Conservation (phyloP, 805 yeast genomes). For the Ogataea minuta region DNA sequence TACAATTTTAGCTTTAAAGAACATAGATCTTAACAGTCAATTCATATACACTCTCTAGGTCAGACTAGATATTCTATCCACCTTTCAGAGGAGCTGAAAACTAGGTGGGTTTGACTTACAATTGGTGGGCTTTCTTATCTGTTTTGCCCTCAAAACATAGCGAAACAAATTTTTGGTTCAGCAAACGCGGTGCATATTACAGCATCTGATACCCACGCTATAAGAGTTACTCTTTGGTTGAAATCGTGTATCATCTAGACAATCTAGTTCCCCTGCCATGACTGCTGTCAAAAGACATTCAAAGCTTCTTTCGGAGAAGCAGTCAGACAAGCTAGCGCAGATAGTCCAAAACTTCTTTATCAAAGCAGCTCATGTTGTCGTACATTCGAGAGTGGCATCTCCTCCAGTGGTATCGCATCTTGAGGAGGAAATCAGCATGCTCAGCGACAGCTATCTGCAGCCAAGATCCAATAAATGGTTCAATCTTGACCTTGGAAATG, state of each 20-base stretch:
- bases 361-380: slow-evolving; percentile 57
- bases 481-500: slow-evolving; percentile 46
- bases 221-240: too few relatives aligned
- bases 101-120: slow-evolving; percentile 1
- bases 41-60: neutral
- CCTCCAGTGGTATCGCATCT: slow-evolving; percentile 19
- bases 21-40: neutral
- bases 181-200: neutral
- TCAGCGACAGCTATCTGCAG: slow-evolving; percentile 6
- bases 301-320: slow-evolving; percentile 28
- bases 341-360: slow-evolving; percentile 56
- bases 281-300: slow-evolving; percentile 17
- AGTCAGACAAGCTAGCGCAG: slow-evolving; percentile 34
- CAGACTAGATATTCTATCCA: too few relatives aligned
- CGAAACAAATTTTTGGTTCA: slow-evolving; percentile 1
- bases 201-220: too few relatives aligned
- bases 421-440: slow-evolving; percentile 9
- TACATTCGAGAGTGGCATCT: slow-evolving; percentile 20
- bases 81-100: neutral
- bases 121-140: slow-evolving; percentile 7
- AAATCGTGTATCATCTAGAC: too few relatives aligned
- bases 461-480: slow-evolving; percentile 59
- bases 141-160: slow-evolving; percentile 12
- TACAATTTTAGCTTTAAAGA: too few relatives aligned
- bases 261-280: slow-evolving; percentile 3